phyloP scores from a whole-genome alignment of 2,329 filamentous ascomycete species.

The Calonectria henricotiae region DNA sequence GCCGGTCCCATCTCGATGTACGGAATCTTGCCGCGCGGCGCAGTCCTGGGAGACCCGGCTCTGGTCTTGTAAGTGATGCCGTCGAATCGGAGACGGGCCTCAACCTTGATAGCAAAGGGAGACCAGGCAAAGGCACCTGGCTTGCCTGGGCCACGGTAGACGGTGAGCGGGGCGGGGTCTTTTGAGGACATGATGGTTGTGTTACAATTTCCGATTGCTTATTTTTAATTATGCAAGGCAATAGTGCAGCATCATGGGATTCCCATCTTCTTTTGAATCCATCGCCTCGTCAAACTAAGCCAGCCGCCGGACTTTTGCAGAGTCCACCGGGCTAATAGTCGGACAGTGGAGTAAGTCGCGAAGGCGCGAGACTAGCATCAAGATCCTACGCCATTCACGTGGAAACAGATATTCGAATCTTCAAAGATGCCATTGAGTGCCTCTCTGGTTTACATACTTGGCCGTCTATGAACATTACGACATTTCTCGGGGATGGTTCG shows the following conservation, averaged over 20 bases:
- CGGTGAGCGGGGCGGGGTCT: conserved; percentile 38
- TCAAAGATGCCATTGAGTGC: background rate
- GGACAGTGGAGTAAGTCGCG: conserved; percentile 25
- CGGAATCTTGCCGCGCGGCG: conserved; percentile 74
- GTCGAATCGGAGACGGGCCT: conserved; percentile 73
- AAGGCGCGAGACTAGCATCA: conserved; percentile 11
- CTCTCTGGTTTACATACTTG: background rate
- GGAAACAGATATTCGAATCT: background rate
- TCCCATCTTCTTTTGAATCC: conserved; percentile 7
- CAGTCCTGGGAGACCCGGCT: conserved; percentile 62
- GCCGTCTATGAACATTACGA: background rate
- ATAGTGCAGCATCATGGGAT: background rate
- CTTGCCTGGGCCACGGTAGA: conserved; percentile 68
- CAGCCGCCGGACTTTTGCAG: conserved; percentile 29
- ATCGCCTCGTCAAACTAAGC: background rate
- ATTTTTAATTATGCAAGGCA: too few relatives aligned
- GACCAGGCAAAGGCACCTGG: conserved; percentile 68
- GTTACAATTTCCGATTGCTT: too few relatives aligned
- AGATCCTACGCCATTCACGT: background rate
- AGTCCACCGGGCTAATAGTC: conserved; percentile 19
- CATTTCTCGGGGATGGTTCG: conserved; percentile 7
- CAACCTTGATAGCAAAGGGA: conserved; percentile 76
- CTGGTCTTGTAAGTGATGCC: conserved; percentile 64
- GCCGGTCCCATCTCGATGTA: conserved; percentile 64
- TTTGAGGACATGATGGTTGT: conserved; percentile 33